phyloP scores from a whole-genome alignment of 2,329 filamentous ascomycete genomes.

The Colletotrichum theobromicola region DNA sequence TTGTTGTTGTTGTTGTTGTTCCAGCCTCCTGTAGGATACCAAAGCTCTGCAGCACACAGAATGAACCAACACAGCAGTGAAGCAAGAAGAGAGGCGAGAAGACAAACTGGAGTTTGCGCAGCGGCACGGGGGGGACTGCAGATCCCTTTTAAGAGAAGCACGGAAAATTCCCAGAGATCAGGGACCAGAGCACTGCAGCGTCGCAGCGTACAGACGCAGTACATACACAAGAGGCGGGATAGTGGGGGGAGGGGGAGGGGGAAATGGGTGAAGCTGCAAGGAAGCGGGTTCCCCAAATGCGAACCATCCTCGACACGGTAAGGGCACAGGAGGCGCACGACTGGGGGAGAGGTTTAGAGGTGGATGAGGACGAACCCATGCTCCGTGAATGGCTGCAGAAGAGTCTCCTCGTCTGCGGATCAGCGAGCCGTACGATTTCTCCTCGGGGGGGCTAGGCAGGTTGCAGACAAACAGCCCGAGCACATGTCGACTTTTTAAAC shows the following conservation, averaged over 20 bases:
- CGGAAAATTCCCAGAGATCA: conserved; percentile 10
- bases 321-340: background rate
- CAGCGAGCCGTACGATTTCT: background rate
- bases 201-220: background rate
- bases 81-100: background rate
- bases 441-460: background rate
- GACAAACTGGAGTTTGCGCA: background rate
- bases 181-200: conserved; percentile 17
- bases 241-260: background rate
- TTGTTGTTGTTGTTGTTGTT: background rate
- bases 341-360: background rate
- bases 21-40: background rate
- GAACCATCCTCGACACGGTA: background rate
- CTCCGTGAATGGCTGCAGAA: background rate
- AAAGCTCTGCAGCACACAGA: background rate
- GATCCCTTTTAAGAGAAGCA: conserved; percentile 8
- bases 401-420: background rate
- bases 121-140: conserved; percentile 1
- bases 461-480: background rate
- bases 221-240: background rate
- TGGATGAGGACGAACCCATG: background rate
- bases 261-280: background rate
- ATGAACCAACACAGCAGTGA: background rate
- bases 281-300: background rate
- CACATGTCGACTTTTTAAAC: background rate